Base-by-base conservation (phyloP, 2,329 filamentous ascomycete species). In the Aspergillus eucalypticola region DNA sequence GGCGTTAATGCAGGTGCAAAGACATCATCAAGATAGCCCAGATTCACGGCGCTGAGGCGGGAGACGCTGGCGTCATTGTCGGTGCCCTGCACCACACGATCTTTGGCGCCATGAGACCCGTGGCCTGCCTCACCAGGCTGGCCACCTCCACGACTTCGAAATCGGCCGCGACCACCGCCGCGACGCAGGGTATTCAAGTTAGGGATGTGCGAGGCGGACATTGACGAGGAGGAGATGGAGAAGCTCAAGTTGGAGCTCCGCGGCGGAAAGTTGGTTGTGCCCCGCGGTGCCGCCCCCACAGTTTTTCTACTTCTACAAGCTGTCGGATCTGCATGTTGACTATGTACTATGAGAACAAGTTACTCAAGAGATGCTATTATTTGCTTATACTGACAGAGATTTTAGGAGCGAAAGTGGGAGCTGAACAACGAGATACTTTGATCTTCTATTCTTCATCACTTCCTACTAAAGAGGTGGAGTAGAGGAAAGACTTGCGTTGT, bases 31-130 rank as follows among this genome's bases (percentile, higher is more conserved):
- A 99, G 81, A 73, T 98, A 98, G 32, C 92, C 92, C 54, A 92
- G 74, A 59, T 90, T 85, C 15, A 98, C 92, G 11, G 94, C 94
- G 74, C 93, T 98, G 76, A 96, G 80, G 38, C 95, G 86, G 29
- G 92, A 96, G 44, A 92, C 87, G 60, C 91, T 91, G 25, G 95
- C 95, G 79, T 99, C 95, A 62, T 88, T 88, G 76, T 99, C 95
- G 3, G 95, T 99, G 64, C 88, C 87, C 75, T 96, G 94, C 59
- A 99, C 88, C 42, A 89, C 85, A 60, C 83, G 81, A 76, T 98
- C 93, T 67, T 88, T 87, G 53, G 54, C 54, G 15, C 74, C 73
- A 44, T 35, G 19, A 39, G 50, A 54, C 54, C 74, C 71, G 56
- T 72, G 67, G 8, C 60, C 61, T 42, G 69, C 65, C 27, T 61